Conservation (phyloP, 768 basidiomycete genomes). For the Inosperma sp. region DNA sequence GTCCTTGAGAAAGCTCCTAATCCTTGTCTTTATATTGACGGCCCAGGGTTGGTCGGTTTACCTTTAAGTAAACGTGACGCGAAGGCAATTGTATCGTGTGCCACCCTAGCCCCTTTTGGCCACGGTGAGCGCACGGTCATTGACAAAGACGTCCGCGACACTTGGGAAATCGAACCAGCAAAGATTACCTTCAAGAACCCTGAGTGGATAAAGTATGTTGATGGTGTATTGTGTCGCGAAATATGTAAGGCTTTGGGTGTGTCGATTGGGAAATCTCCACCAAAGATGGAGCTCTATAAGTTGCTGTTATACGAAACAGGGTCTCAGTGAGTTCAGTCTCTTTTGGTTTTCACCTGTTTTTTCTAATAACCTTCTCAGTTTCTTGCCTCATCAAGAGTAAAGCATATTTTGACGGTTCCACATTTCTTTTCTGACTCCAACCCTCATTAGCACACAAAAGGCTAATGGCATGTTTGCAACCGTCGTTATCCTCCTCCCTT, state of each 20-base stretch:
- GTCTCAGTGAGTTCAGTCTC: slow-evolving; percentile 39
- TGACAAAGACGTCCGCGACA: slow-evolving; percentile 42
- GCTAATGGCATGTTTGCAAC: slow-evolving; percentile 49
- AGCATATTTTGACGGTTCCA: slow-evolving; percentile 11
- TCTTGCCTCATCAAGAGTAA: slow-evolving; percentile 45
- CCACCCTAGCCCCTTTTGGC: slow-evolving; percentile 43
- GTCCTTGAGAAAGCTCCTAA: slow-evolving; percentile 32
- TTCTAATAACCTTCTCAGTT: slow-evolving; percentile 23
- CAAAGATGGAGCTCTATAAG: slow-evolving; percentile 42
- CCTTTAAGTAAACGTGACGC: slow-evolving; percentile 41
- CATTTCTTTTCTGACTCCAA: neutral
- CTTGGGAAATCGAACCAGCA: slow-evolving; percentile 46
- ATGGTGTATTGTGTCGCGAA: slow-evolving; percentile 22
- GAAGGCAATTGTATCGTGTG: slow-evolving; percentile 29
- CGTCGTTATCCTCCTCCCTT: slow-evolving; percentile 44
- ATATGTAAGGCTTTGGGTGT: slow-evolving; percentile 39
- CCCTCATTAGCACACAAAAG: slow-evolving; percentile 39
- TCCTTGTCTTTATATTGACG: slow-evolving; percentile 36
- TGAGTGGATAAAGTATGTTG: slow-evolving; percentile 36
- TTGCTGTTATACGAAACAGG: slow-evolving; percentile 45
- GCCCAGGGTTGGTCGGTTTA: slow-evolving; percentile 40
- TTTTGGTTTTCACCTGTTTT: slow-evolving; percentile 1
- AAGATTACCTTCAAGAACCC: slow-evolving; percentile 39
- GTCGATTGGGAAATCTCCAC: slow-evolving; percentile 19
- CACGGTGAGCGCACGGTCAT: slow-evolving; percentile 40